Evolutionary conservation across 768 basidiomycete species (phyloP), one percentile per base, ranked within the genome.

Genomic region (Boletales sp.): DNA sequence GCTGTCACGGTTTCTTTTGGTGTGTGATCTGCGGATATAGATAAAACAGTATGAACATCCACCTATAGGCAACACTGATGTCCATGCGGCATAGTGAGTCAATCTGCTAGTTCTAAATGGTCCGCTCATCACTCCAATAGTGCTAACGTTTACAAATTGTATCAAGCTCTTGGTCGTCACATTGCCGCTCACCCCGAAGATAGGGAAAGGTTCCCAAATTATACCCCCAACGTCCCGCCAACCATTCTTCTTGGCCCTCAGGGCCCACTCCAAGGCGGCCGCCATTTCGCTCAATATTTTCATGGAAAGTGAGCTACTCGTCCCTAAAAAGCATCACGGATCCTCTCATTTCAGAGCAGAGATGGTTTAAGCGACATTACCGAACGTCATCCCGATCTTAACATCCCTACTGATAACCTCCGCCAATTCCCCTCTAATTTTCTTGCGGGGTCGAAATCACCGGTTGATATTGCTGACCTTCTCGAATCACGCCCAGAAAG

Each of bases 251-350:
- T 75, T 35, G 94, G 92, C 1, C 74, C 80, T 31, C 68, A 72
- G 11, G 76, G 76, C 1, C 93, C 93, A 10, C 74, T 93, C 2
- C 73, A 79, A 43, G 92, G 91, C 4, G 80, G 81, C 17, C 63
- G 79, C 8, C 85, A 88, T 60, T 84, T 77, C 45, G 94, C 93
- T 13, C 77, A 84, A 54, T 92, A 90, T 64, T 95, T 97, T 60
- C 90, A 91, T 58, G 90, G 90, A 58, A 80, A 76, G 89, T 82
- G 53, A 36, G 73, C 66, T 11, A 12, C 34, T 27, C 18, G 35
- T 44, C 24, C 24, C 15, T 14, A 3, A 13, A 24, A 14, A 13
- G 31, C 34, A 52, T 24, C 46, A 19, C 29, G 27, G 52, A 41
- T 52, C 45, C 37, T 30, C 46, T 42, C 30, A 36, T 36, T 13